A percentile compares a stretch with the other conserved stretches of the same genome.
These are phyloP conservation scores for Erodium moschatum DNA, from an alignment of 441 rosid genomes.

Conservation along the genomic window DNA sequence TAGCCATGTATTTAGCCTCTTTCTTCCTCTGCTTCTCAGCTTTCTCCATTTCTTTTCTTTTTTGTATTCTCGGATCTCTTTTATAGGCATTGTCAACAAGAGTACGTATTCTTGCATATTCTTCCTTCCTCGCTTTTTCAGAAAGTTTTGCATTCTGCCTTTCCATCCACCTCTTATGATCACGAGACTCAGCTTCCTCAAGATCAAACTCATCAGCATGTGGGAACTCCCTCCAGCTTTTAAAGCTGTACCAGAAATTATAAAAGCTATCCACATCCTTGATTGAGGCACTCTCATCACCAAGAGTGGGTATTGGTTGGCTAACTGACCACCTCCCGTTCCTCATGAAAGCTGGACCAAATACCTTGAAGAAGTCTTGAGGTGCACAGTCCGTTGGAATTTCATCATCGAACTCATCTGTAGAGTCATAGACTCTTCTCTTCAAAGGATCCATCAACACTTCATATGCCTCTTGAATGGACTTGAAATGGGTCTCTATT, in stretches of 20 bases:
- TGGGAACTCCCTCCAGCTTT: constrained; percentile 98
- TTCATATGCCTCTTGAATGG: constrained; percentile 90
- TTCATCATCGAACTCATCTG: constrained; percentile 95
- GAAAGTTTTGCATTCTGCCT: constrained; percentile 86
- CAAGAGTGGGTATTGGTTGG: constrained; percentile 64
- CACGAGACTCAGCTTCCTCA: constrained; percentile 92
- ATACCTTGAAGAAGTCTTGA: constrained; percentile 87
- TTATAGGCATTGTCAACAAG: constrained; percentile 88
- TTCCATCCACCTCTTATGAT: constrained; percentile 98
- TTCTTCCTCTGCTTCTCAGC: constrained; percentile 87
- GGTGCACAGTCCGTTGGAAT: constrained; percentile 77
- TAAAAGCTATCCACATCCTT: constrained; percentile 75
- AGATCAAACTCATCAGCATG: constrained; percentile 92
- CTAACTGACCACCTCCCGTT: constrained; percentile 88
- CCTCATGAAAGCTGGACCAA: constrained; percentile 91
- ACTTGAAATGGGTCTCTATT: constrained; percentile 74
- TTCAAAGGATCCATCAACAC: constrained; percentile 74
- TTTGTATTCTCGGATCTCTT: constrained; percentile 75
- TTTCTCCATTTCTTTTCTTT: constrained; percentile 76
- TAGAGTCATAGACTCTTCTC: constrained; percentile 86
- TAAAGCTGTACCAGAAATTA: constrained; percentile 81
- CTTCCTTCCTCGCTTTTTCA: constrained; percentile 89
- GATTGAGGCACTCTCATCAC: constrained; percentile 54
- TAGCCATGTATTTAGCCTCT: constrained; percentile 68
- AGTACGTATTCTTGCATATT: constrained; percentile 63